phyloP scores from a whole-genome alignment of 768 basidiomycete genomes.

The Piloderma croceum region DNA sequence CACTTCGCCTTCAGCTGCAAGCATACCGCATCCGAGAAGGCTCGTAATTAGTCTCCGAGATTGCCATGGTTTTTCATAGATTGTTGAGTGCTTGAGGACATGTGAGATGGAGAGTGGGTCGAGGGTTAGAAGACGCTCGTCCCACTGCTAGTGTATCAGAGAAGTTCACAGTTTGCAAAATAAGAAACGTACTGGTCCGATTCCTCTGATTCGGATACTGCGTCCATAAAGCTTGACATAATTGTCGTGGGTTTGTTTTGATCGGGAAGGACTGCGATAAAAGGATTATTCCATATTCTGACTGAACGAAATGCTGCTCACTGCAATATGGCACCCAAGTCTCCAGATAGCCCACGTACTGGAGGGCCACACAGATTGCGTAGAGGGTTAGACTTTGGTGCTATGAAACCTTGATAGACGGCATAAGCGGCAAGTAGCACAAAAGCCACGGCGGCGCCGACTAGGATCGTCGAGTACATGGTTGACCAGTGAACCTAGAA shows the following conservation, averaged over 20 bases:
- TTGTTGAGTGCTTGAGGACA: slow-evolving; percentile 62
- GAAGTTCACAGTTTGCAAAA: background rate
- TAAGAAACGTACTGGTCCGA: slow-evolving; percentile 53
- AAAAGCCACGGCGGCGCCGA: too few relatives aligned
- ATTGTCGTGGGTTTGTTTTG: slow-evolving; percentile 46
- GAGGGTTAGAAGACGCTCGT: slow-evolving; percentile 71
- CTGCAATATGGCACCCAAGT: slow-evolving; percentile 51
- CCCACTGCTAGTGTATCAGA: slow-evolving; percentile 46
- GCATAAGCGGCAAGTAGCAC: too few relatives aligned
- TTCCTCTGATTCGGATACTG: slow-evolving; percentile 61
- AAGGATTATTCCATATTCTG: background rate
- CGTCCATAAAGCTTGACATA: slow-evolving; percentile 60
- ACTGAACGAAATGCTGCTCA: slow-evolving; percentile 39
- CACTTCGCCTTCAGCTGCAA: slow-evolving; percentile 68
- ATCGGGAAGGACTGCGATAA: slow-evolving; percentile 27
- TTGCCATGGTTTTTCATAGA: slow-evolving; percentile 83
- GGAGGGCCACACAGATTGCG: slow-evolving; percentile 58
- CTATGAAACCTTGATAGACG: slow-evolving; percentile 23
- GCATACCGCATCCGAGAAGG: slow-evolving; percentile 80
- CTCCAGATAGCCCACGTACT: slow-evolving; percentile 39
- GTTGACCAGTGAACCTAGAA: too few relatives aligned
- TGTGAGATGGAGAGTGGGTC: slow-evolving; percentile 74
- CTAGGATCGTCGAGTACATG: too few relatives aligned
- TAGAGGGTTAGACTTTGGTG: slow-evolving; percentile 38
- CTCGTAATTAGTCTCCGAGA: slow-evolving; percentile 68